Conservation (phyloP, 73 alveolate genomes). For the Paramecium primaurelia region DNA sequence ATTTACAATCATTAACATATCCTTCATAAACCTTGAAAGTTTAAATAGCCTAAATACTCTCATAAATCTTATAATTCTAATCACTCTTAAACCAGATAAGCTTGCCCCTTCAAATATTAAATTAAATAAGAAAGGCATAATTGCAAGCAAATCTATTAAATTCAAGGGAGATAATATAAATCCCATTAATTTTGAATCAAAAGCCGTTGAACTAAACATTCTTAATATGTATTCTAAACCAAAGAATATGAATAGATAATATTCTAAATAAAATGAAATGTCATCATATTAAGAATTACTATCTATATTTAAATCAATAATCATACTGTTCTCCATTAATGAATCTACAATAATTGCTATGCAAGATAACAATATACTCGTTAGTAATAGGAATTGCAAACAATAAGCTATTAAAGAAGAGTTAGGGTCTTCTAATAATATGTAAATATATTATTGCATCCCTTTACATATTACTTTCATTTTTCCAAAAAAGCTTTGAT, state of each 20-base stretch:
- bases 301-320: neutral
- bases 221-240: constrained; percentile 1
- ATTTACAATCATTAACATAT: constrained; percentile 26
- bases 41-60: constrained; percentile 6
- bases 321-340: neutral
- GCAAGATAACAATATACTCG: constrained; percentile 16
- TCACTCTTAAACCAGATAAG: neutral
- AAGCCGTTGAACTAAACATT: constrained; percentile 27
- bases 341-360: neutral
- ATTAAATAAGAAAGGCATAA: neutral
- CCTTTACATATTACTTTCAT: neutral
- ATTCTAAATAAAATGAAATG: neutral
- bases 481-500: neutral
- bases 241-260: neutral
- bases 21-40: neutral
- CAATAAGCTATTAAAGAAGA: neutral
- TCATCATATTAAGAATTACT: neutral
- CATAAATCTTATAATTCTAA: neutral
- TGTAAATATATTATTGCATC: neutral
- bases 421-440: neutral
- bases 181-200: neutral
- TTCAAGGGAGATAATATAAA: constrained; percentile 17
- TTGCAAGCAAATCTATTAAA: neutral
- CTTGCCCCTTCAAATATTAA: neutral
- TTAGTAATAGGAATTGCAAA: neutral